Base-by-base conservation (phyloP, 2,329 filamentous ascomycete genomes). In the Neofusicoccum umdonicola region DNA sequence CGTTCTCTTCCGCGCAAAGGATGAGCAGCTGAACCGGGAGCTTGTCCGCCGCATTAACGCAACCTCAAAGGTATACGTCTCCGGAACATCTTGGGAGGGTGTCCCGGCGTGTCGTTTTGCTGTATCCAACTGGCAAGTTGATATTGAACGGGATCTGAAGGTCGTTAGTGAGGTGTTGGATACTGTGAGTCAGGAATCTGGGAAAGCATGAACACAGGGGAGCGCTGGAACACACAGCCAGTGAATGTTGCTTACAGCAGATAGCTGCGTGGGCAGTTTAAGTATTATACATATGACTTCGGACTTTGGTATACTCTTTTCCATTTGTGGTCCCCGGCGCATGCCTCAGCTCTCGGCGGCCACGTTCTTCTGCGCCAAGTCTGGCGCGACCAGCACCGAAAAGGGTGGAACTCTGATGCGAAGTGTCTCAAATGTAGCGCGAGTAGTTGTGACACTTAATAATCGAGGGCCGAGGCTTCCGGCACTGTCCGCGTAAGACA, bases 41-140 rank as follows among this genome's bases (percentile, higher is more conserved):
- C 79, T 97, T n/a, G 88, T 90, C 0, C 79, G 83, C 8, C 86
- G 79, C 62, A 93, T 97, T 70, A 97, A 97, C 72, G 83, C 78
- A 4, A 88, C 86, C 1, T 84, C 88, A 45, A 86, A 86, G 71
- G 89, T 97, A 71, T 97, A 93, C 72, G 90, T 96, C 4, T 93
- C 90, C 66, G 91, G 91, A 0, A 96, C 92, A 12, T 83, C 78
- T 51, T 97, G 93, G 92, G 81, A 87, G 47, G 90, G 90, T 0
- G 79, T 82, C 64, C 85, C 88, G 64, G 93, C 93, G 8, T 90
- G 88, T 66, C 84, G 94, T n/a, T 86, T 97, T 69, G 93, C 94
- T 0, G 87, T 97, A 47, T 90, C 90, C 44, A 97, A 91, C 72
- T 97, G 93, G 92, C 86, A 86, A 75, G 89, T 91, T 1, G 83